phyloP scores from a whole-genome alignment of 73 alveolate genomes.

The Effrenium voratum region DNA sequence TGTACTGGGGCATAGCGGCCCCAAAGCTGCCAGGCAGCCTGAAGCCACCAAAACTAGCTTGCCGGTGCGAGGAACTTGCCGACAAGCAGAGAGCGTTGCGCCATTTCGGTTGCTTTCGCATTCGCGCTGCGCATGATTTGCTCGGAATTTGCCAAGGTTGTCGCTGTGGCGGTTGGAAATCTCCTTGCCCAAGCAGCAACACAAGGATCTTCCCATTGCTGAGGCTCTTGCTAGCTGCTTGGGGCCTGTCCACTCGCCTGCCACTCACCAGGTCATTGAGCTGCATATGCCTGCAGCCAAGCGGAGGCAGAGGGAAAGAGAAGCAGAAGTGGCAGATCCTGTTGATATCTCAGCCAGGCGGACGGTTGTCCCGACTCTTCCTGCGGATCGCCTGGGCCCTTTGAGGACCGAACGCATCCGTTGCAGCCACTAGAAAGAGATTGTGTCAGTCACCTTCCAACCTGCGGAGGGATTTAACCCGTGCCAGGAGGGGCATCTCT shows the following conservation, averaged over 20 bases:
- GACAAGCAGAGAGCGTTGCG: too few relatives aligned
- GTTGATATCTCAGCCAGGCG: too few relatives aligned
- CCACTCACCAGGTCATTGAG: neutral
- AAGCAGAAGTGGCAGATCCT: neutral
- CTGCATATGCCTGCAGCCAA: neutral
- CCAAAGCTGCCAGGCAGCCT: too few relatives aligned
- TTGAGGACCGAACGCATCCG: neutral
- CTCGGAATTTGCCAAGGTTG: slow-evolving; percentile 8
- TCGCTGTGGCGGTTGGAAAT: slow-evolving; percentile 36
- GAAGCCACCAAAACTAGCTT: too few relatives aligned
- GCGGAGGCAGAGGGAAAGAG: neutral
- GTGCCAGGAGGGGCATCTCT: too few relatives aligned
- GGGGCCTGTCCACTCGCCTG: neutral
- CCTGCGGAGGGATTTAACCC: too few relatives aligned
- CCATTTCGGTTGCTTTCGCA: too few relatives aligned
- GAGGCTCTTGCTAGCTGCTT: neutral
- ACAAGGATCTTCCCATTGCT: neutral
- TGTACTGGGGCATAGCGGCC: neutral
- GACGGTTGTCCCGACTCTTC: neutral
- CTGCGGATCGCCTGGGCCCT: neutral
- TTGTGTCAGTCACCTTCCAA: too few relatives aligned
- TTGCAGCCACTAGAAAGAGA: neutral
- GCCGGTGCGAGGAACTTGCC: too few relatives aligned
- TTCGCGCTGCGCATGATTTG: too few relatives aligned
- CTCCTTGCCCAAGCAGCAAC: neutral